These are phyloP conservation scores for Hypoxylon lenormandii DNA, from an alignment of 495 filamentous ascomycete genomes.

Conservation along the genomic window DNA sequence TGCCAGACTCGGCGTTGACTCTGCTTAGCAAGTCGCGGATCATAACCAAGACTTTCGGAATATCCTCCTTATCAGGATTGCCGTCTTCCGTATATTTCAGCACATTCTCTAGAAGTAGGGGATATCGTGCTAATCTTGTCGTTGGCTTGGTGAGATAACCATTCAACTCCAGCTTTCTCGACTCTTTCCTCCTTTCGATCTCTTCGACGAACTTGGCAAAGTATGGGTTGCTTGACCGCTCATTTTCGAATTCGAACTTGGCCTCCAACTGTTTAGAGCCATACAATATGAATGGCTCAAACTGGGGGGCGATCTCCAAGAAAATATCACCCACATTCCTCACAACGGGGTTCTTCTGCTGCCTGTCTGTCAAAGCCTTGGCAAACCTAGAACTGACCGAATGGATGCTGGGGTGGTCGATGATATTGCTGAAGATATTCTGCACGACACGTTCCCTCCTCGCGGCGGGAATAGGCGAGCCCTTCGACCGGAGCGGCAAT, in stretches of 20 bases:
- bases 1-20: conserved; percentile 95
- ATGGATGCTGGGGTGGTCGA: conserved; percentile 82
- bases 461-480: conserved; percentile 88
- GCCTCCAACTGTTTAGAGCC: conserved; percentile 95
- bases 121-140: conserved; percentile 93
- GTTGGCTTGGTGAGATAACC: conserved; percentile 99
- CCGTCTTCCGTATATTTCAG: conserved; percentile 86
- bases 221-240: conserved; percentile 83
- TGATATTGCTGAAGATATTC: conserved; percentile 94
- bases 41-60: conserved; percentile 83
- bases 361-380: conserved; percentile 85
- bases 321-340: conserved; percentile 94
- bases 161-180: conserved; percentile 95
- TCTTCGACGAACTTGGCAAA: conserved; percentile 97
- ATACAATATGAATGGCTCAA: conserved; percentile 96
- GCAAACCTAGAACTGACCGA: conserved; percentile 88
- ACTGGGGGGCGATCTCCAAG: conserved; percentile 87
- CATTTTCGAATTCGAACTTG: conserved; percentile 98
- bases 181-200: conserved; percentile 94
- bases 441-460: conserved; percentile 89
- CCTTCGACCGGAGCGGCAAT: conserved; percentile 79
- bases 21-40: conserved; percentile 87
- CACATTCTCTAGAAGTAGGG: conserved; percentile 90
- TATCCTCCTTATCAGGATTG: conserved; percentile 88
- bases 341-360: conserved; percentile 90